Evolutionary conservation across 1,284 basidiomycete genomes (phyloP).

Genomic region (Apiotrichum sp.): DNA sequence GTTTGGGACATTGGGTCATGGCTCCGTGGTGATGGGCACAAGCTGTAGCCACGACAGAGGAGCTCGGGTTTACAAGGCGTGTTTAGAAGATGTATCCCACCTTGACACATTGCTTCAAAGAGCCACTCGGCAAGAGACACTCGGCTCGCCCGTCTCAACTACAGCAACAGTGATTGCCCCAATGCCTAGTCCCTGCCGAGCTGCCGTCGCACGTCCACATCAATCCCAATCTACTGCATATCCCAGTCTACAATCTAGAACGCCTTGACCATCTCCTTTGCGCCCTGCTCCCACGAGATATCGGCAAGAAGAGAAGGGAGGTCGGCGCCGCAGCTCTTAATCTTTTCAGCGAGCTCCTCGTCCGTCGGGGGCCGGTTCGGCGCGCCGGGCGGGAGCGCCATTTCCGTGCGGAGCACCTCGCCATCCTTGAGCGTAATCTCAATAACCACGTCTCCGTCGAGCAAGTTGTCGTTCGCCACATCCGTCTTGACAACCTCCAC

Average conservation of each 20-base stretch:
- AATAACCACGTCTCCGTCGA: conserved; percentile 7
- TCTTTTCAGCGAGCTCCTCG: conserved; percentile 5
- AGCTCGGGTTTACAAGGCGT: too few relatives aligned
- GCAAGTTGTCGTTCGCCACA: conserved; percentile 6
- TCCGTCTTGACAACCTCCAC: conserved; percentile 8
- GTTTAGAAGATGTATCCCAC: too few relatives aligned
- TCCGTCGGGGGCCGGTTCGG: conserved; percentile 4
- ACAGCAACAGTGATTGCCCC: too few relatives aligned
- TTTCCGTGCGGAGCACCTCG: neutral
- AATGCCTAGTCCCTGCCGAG: too few relatives aligned
- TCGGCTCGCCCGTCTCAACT: too few relatives aligned
- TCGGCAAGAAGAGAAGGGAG: conserved; percentile 1
- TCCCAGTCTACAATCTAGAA: neutral
- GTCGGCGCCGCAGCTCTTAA: conserved; percentile 4
- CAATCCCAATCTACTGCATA: too few relatives aligned
- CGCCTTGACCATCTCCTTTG: conserved; percentile 4
- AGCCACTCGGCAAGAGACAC: too few relatives aligned
- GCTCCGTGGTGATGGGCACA: too few relatives aligned
- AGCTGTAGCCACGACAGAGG: too few relatives aligned
- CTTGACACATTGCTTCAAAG: too few relatives aligned
- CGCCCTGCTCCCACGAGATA: conserved; percentile 2
- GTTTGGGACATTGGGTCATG: too few relatives aligned
- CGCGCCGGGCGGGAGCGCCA: conserved; percentile 6
- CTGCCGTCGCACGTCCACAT: too few relatives aligned
- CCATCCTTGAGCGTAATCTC: conserved; percentile 4